Base-by-base conservation (phyloP, 768 basidiomycete species). In the Pisolithus orientalis region DNA sequence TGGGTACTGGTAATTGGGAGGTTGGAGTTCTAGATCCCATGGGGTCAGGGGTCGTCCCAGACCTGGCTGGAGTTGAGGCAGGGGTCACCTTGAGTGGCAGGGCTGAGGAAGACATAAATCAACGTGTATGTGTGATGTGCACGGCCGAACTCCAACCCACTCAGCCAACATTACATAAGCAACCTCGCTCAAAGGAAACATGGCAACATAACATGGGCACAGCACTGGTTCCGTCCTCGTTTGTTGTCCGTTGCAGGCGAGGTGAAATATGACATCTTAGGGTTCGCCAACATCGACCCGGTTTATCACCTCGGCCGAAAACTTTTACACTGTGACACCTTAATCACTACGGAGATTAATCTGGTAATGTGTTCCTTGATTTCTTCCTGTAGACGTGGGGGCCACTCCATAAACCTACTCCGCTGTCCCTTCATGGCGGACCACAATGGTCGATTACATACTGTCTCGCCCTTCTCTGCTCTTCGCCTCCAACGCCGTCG, bases 401-500 rank as follows among this genome's bases (percentile, higher is more conserved):
- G 21, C 21, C 21, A 40, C 13, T 11, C 13, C 25, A 44, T 10
- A 34, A 34, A 25, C 43, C 43, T 4, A 25, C 25, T 11, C 25
- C 9, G 6, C 9, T 16, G 11, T 5, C 34, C 34, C 10, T 27
- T 29, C 44, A 27, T 17, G 44, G 44, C 13, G 7, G 46, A 43
- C 87, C 87, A 66, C 86, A 89, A n/a, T 76, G 72, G 52, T 84
- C 78, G 47, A 83, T 73, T 40, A 94, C 83, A 74, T 91, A 88
- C 54, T 82, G 77, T 56, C 79, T 78, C 11, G 86, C 90, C 53
- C 80, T 76, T 62, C 79, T 83, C 73, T 94, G 91, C 70, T 94
- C 93, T 52, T 77, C 70, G 13, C 87, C 90, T n/a, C 92, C 91
- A 0, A 97, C 92, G 4, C 95, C 95, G 42, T 84, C 82, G 29